Base-by-base conservation (phyloP, 192 early-diverging fungal genomes). In the Phycomyces nitens region DNA sequence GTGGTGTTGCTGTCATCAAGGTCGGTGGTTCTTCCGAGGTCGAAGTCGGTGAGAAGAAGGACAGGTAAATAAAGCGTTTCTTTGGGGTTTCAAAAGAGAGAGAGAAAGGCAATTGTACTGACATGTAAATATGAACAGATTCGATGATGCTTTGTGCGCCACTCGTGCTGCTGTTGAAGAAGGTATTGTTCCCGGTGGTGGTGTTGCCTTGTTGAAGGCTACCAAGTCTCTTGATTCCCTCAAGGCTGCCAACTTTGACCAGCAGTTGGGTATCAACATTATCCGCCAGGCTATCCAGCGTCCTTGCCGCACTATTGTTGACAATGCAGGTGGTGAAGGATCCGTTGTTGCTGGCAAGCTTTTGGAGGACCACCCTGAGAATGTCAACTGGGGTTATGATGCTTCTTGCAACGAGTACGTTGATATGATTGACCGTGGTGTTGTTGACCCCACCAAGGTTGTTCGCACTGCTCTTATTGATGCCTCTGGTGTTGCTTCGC, bases 31-130 rank as follows among this genome's bases (percentile, higher is more conserved):
- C 91, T 34, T 96, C 94, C 23, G 98, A 99, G 81, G 93, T 99
- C 56, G 98, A 99, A 81, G 98, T 99, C 26, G 95, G 96, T 56
- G 98, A 99, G 80, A 99, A 99, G 92, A 99, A 99, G 88, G 98
- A 99, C 41, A 63, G 62, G 62, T 63, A 63, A 63, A 34, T 5
- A 34, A 34, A 34, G n/a, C n/a, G n/a, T n/a, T n/a, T n/a, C n/a
- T n/a, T n/a, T n/a, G n/a, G n/a, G n/a, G n/a, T n/a, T n/a, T n/a
- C n/a, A n/a, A n/a, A n/a, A n/a, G n/a, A n/a, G n/a, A n/a, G n/a
- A n/a, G n/a, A n/a, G n/a, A n/a, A n/a, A n/a, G n/a, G n/a, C n/a
- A n/a, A n/a, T n/a, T 34, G 29, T 34, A 34, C 29, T 34, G 29
- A 34, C 29, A 34, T 34, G 29, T 34, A 34, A 34, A 34, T 34